These are phyloP conservation scores for Penicillium ochrochloron DNA, from an alignment of 495 filamentous ascomycete species.

Conservation along the genomic window DNA sequence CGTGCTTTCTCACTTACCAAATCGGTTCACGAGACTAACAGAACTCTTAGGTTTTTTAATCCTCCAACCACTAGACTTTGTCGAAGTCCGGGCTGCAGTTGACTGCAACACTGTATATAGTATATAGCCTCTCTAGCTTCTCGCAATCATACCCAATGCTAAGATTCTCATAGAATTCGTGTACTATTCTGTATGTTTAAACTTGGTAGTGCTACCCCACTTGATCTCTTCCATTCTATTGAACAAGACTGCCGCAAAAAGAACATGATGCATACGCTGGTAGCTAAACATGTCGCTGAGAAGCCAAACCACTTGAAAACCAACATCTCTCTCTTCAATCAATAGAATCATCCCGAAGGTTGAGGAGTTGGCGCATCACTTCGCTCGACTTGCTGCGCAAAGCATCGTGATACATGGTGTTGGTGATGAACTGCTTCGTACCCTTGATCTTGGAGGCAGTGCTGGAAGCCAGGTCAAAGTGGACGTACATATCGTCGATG, in stretches of 20 bases:
- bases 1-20: slow-evolving; percentile 20
- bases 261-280: not conserved
- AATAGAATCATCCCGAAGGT: slow-evolving; percentile 70
- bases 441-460: slow-evolving; percentile 78
- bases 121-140: slow-evolving; percentile 8
- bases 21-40: slow-evolving; percentile 3
- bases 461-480: slow-evolving; percentile 69
- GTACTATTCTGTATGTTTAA: not conserved
- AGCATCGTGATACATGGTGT: slow-evolving; percentile 84
- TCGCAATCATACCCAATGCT: not conserved
- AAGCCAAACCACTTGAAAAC: not conserved
- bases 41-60: slow-evolving; percentile 34
- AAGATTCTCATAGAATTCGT: not conserved
- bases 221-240: not conserved
- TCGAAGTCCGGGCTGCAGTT: not conserved
- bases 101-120: not conserved
- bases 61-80: not conserved
- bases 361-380: slow-evolving; percentile 71
- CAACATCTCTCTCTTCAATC: slow-evolving; percentile 54
- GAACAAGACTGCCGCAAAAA: not conserved
- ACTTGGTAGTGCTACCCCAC: not conserved
- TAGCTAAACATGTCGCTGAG: not conserved
- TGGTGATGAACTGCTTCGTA: slow-evolving; percentile 82
- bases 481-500: slow-evolving; percentile 94
- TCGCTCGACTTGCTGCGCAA: slow-evolving; percentile 73